Conservation (phyloP, 1,139 yeast species). For the Blastobotrys aristatus region DNA sequence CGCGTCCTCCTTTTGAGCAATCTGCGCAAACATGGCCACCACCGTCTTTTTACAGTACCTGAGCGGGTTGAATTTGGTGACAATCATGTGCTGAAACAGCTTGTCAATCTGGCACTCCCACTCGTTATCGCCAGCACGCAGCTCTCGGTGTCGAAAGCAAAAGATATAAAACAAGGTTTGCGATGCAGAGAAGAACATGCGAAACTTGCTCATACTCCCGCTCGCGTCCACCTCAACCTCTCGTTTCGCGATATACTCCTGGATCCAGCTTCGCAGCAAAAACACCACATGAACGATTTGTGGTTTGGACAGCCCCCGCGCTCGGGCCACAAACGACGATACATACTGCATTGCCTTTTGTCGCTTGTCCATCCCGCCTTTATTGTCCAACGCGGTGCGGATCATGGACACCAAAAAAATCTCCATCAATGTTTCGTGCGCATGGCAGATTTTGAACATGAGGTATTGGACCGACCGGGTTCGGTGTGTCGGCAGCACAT, state of each 20-base stretch:
- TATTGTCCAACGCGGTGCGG: conserved; percentile 69
- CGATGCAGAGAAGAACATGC: conserved; percentile 85
- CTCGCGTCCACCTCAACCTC: conserved; percentile 66
- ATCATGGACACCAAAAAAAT: conserved; percentile 77
- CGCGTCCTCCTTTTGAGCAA: conserved; percentile 83
- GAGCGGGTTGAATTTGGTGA: conserved; percentile 88
- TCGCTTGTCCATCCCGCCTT: conserved; percentile 66
- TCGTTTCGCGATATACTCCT: conserved; percentile 72
- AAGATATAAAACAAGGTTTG: conserved; percentile 89
- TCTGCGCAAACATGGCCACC: conserved; percentile 86
- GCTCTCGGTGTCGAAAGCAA: conserved; percentile 71
- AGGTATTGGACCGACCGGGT: conserved; percentile 86
- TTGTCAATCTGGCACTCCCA: conserved; percentile 87
- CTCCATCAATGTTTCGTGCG: conserved; percentile 76
- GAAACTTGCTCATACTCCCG: conserved; percentile 51
- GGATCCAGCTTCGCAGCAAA: conserved; percentile 77
- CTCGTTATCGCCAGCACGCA: conserved; percentile 39
- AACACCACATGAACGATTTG: conserved; percentile 77
- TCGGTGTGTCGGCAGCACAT: conserved; percentile 85
- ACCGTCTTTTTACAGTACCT: conserved; percentile 93
- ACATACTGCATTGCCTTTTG: conserved; percentile 89
- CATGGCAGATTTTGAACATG: conserved; percentile 75
- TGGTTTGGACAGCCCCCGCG: conserved; percentile 60
- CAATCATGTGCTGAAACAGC: conserved; percentile 79
- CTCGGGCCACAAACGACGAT: conserved; percentile 88